A percentile compares a stretch with the other conserved stretches of the same genome.
Evolutionary conservation across 257 asterid genomes (phyloP).

Genomic region (Fraxinus pennsylvanica): DNA sequence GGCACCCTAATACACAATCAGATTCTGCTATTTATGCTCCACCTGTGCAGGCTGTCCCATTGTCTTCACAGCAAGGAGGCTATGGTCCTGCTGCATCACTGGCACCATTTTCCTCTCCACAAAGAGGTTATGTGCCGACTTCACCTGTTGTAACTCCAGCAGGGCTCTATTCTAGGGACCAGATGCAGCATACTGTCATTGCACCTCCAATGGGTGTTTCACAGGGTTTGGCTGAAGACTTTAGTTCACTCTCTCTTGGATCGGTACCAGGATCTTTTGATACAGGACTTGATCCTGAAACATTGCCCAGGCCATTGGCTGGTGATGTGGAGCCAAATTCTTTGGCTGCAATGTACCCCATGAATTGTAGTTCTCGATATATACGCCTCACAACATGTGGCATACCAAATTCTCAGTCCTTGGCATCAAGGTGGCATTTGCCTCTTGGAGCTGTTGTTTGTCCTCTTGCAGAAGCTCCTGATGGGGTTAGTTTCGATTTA

Average conservation of each 20-base stretch:
- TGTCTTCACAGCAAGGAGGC: conserved; percentile 60
- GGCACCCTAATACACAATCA: conserved; percentile 57
- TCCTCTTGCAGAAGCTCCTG: conserved; percentile 82
- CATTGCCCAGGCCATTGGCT: conserved; percentile 86
- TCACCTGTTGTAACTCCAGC: conserved; percentile 47
- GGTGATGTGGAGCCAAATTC: conserved; percentile 68
- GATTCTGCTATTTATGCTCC: conserved; percentile 53
- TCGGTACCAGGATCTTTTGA: conserved; percentile 86
- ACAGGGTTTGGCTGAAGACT: conserved; percentile 71
- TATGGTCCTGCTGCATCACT: conserved; percentile 54
- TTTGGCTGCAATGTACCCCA: conserved; percentile 62
- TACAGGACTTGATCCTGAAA: conserved; percentile 66
- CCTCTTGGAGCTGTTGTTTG: conserved; percentile 90
- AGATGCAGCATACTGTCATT: conserved; percentile 48
- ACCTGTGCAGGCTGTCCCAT: conserved; percentile 40
- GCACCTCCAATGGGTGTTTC: conserved; percentile 50
- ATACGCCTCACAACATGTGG: conserved; percentile 74
- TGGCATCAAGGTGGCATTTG: conserved; percentile 92
- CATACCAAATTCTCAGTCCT: conserved; percentile 68
- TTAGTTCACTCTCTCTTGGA: conserved; percentile 70
- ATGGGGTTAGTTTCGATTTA: conserved; percentile 63
- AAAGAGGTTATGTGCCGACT: conserved; percentile 63
- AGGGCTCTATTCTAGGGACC: conserved; percentile 47
- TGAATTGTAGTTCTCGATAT: conserved; percentile 72
- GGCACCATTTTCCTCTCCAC: conserved; percentile 46